Base-by-base conservation (phyloP, 2,329 filamentous ascomycete species). In the Ophiostoma himal-ulmi region DNA sequence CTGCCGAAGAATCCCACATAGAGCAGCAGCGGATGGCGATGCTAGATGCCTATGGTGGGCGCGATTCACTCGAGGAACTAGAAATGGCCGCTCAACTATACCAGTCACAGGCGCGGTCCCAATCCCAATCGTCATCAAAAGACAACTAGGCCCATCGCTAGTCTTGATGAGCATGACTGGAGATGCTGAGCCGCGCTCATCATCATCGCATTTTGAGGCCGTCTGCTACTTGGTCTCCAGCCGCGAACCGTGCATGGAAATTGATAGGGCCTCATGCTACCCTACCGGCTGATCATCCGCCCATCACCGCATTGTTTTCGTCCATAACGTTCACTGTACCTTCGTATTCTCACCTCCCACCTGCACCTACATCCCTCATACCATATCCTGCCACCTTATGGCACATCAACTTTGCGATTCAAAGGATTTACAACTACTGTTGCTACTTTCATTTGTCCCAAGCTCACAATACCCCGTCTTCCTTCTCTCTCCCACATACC, bases 31-130 rank as follows among this genome's bases (percentile, higher is more conserved):
- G 67, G 1, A 44, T 72, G 14, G 73, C 73, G 5, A 71, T 75
- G 20, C 70, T 79, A 65, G 75, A 76, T 60, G 78, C 78, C 8
- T 79, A 78, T 64, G 77, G 77, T 8, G 76, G 77, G 69, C 71
- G 77, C 26, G 72, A 71, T 14, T 77, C 75, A 69, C 71, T 78
- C 48, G 77, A 77, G 70, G 76, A 75, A 69, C 72, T 79, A 39
- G 77, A 79, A 73, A 64, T 70, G 44, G 78, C 78, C 8, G 73
- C 77, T 65, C 71, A 70, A 2, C 72, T 78, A 0, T 79, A 79
- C 73, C 71, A 68, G 41, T 26, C 66, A 6, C 66, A 68, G 44
- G n/a, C 65, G 10, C 65, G 48, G 39, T 26, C 65, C 36, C 36
- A 41, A 41, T 41, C 62, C 13, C 62, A 65, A 34, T 11, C 4